Base-by-base conservation (phyloP, 1,284 basidiomycete genomes). In the Ceratobasidium sp. region DNA sequence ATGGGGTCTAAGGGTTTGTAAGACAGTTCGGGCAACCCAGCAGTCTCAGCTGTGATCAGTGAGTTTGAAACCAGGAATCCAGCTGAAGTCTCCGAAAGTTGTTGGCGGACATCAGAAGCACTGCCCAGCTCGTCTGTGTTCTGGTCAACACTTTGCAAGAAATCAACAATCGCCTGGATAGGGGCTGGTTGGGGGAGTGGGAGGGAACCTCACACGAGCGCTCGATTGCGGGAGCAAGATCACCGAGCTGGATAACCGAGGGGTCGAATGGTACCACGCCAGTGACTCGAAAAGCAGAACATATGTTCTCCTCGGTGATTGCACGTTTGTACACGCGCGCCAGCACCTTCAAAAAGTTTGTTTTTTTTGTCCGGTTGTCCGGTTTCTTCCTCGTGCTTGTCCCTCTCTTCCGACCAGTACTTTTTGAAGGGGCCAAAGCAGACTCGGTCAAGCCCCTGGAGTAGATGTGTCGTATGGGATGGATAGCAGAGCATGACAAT, bases 401-500 rank as follows among this genome's bases (percentile, higher is more conserved):
- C 49, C 13, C 37, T 19, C 5, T 54, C 11, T 78, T 19, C 56
- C 34, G 59, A 51, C 79, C 79, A 77, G 11, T 37, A 15, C 4
- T 43, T n/a, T 43, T 69, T 74, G 46, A 79, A 68, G 1, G 57
- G 66, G 29, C 64, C 69, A 62, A 79, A 46, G 59, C 61, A 37
- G 37, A 77, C 73, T 13, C 77, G 70, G 61, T 80, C 80, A 32
- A 80, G 76, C 1, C 76, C 76, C 62, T 80, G 79, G 8, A 77
- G 52, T n/a, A 62, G 77, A 74, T 25, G 78, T 76, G 29, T 73
- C 70, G 77, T 87, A 85, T 4, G 85, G 3, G 44, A 82, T 66
- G 84, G 85, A 67, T 86, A 86, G 0, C 81, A 81, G 8, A 86
- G 77, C 32, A 86, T 76, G 15, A 80, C 77, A 76, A 87, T 85